phyloP scores from a whole-genome alignment of 495 filamentous ascomycete species.

The Aspergillus cristatus region DNA sequence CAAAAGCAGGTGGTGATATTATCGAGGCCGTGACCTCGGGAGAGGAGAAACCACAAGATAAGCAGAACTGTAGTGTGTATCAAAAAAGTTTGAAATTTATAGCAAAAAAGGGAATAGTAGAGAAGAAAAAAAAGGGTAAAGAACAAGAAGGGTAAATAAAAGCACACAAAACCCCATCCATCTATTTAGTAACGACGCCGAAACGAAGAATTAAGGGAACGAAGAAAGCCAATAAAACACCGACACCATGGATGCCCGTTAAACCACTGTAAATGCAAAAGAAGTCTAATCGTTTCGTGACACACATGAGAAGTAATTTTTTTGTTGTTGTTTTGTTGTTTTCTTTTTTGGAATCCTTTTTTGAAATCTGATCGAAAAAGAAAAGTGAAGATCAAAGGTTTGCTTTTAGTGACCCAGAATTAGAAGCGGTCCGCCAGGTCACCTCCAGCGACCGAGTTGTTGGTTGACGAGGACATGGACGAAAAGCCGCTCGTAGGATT shows the following conservation, averaged over 20 bases:
- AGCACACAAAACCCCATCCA: slow-evolving; percentile 20
- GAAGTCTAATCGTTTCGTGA: slow-evolving; percentile 39
- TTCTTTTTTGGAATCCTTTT: slow-evolving; percentile 1
- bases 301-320: slow-evolving; percentile 15
- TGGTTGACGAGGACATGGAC: slow-evolving; percentile 43
- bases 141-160: too few species aligned
- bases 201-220: slow-evolving; percentile 13
- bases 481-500: slow-evolving; percentile 54
- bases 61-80: too few species aligned
- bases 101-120: too few species aligned
- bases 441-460: slow-evolving; percentile 37
- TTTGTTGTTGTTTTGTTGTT: background rate
- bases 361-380: slow-evolving; percentile 5
- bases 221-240: slow-evolving; percentile 13
- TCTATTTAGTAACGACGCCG: slow-evolving; percentile 28
- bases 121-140: too few species aligned
- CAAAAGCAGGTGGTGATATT: too few species aligned
- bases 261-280: slow-evolving; percentile 28
- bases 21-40: too few species aligned
- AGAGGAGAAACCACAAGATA: too few species aligned
- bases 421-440: slow-evolving; percentile 35
- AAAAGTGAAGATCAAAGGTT: background rate
- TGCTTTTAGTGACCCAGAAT: too few species aligned
- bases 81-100: too few species aligned
- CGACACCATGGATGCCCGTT: slow-evolving; percentile 27